Base-by-base conservation (phyloP, 192 early-diverging fungal species). In the Phycomyces blakesleeanus region DNA sequence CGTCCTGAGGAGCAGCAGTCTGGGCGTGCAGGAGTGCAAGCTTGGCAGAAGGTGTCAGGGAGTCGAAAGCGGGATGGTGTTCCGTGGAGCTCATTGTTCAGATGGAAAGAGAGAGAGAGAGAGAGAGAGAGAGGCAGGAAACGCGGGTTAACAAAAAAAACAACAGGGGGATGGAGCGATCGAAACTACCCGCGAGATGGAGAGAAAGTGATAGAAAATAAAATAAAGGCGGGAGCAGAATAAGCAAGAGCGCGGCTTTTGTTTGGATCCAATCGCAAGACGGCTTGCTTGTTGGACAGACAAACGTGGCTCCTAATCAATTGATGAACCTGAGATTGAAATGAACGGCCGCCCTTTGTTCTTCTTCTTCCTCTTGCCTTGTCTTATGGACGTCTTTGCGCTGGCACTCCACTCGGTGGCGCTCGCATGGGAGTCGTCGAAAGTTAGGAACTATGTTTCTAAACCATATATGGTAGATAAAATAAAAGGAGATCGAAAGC, bases 11-110 rank as follows among this genome's bases (percentile, higher is more conserved):
- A 5, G 27, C 47, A 25, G 63, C 71, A 51, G 71, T 63, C 40
- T 76, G 68, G 38, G 74, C 74, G 42, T 76, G 74, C 25, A 71
- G 42, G 40, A 53, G 60, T 15, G 74, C 74, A 21, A 76, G 51
- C 44, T 76, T 64, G 41, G 65, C 74, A 59, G 74, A 76, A 55
- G 68, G 68, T 25, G 74, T 61, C 34, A 75, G 57, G 25, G 42
- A 29, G 42, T 63, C 41, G 26, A 57, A 65, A 24, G 51, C 27
- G 16, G 55, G 16, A 16, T 57, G 51, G 54, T 65, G 52, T n/a
- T 54, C 24, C 26, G 42, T 39, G 54, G 56, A 66, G 22, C 41
- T 57, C 51, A 44, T 61, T 60, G 51, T 42, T 57, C 25, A 65
- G 63, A 41, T 22, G 62, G 18, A 50, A 55, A 27, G 22, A 16